These are phyloP conservation scores for Sclerotinia subarctica DNA, from an alignment of 2,329 filamentous ascomycete genomes.

Conservation along the genomic window DNA sequence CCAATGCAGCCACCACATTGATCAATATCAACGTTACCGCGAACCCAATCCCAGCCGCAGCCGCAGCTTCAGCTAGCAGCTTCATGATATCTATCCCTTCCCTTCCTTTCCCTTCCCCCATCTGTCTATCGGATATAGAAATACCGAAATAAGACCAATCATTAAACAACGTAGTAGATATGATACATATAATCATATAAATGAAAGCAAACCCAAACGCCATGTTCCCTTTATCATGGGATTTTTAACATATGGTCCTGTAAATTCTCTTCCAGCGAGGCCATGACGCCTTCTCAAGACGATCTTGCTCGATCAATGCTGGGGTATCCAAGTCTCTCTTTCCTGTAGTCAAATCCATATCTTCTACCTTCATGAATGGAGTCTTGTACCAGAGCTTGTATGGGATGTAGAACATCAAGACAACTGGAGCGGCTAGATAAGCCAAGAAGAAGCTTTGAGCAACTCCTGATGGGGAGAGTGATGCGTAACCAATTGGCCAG, in stretches of 20 bases:
- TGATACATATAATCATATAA: conserved; percentile 1
- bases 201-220: not conserved
- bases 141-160: conserved; percentile 5
- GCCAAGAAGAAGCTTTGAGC: conserved; percentile 55
- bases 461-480: conserved; percentile 31
- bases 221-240: not conserved
- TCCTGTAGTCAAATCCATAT: conserved; percentile 33
- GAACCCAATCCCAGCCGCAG: no score
- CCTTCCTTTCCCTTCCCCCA: not conserved
- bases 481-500: conserved; percentile 47
- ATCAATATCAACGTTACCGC: no score
- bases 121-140: not conserved
- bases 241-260: conserved; percentile 14
- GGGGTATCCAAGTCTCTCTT: conserved; percentile 30
- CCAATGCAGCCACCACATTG: no score
- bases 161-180: conserved; percentile 1
- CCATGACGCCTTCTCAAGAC: conserved; percentile 24
- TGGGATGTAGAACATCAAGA: conserved; percentile 54
- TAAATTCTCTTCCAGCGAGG: conserved; percentile 34
- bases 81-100: not conserved
- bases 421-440: conserved; percentile 55
- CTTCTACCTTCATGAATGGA: conserved; percentile 23
- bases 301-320: conserved; percentile 31
- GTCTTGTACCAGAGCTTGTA: conserved; percentile 60
- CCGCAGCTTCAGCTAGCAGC: no score